These are phyloP conservation scores for Monosporascus sp. DNA, from an alignment of 2,329 filamentous ascomycete genomes.

Conservation along the genomic window DNA sequence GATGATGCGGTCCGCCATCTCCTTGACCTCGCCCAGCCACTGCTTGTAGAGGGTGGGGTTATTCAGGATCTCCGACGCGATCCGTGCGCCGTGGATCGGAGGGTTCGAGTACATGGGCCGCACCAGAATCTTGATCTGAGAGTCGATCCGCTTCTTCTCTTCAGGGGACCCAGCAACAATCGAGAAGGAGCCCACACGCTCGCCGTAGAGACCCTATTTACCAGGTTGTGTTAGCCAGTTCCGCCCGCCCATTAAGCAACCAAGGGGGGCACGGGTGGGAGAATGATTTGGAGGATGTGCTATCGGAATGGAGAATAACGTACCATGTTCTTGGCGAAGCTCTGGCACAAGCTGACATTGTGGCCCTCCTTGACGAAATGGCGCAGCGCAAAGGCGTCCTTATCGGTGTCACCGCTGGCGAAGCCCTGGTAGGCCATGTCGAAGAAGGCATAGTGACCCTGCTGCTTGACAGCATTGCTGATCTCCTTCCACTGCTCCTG, in stretches of 20 bases:
- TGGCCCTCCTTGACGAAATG: constrained; percentile 93
- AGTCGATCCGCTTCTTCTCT: constrained; percentile 94
- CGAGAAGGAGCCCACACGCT: constrained; percentile 96
- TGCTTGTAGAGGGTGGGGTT: constrained; percentile 79
- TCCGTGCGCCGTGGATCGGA: constrained; percentile 90
- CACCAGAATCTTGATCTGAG: constrained; percentile 96
- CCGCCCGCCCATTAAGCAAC: not conserved
- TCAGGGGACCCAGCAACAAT: constrained; percentile 78
- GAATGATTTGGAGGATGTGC: too few species aligned
- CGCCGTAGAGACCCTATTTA: constrained; percentile 83
- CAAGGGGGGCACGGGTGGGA: too few species aligned
- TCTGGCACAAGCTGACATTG: constrained; percentile 82
- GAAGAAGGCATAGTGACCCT: constrained; percentile 92
- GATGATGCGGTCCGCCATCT: constrained; percentile 98
- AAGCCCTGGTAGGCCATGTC: constrained; percentile 99
- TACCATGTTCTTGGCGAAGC: constrained; percentile 99
- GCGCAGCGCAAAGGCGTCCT: constrained; percentile 88
- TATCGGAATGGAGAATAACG: constrained; percentile 16
- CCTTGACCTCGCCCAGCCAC: constrained; percentile 96
- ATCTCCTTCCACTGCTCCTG: constrained; percentile 90
- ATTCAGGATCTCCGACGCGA: constrained; percentile 89
- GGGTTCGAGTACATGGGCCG: constrained; percentile 98
- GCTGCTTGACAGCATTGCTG: constrained; percentile 77
- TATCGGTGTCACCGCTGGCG: constrained; percentile 84
- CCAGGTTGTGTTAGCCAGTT: not conserved